These are phyloP conservation scores for Yamadazyma atlantica DNA, from an alignment of 1,139 yeast genomes.

Conservation along the genomic window DNA sequence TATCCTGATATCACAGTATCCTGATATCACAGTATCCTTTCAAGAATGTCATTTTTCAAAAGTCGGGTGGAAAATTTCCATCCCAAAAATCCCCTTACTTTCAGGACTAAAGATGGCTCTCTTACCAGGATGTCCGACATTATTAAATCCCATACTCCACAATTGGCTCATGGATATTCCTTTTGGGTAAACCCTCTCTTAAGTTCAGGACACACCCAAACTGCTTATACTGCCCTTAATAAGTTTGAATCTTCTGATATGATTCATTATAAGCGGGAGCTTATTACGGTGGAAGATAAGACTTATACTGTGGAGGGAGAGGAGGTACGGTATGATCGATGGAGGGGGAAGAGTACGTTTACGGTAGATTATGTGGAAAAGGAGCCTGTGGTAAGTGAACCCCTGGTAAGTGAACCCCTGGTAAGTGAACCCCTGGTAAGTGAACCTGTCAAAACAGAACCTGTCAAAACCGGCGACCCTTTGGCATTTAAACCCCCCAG, in stretches of 20 bases:
- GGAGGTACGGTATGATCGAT: conserved; percentile 36
- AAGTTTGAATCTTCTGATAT: conserved; percentile 36
- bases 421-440: too few relatives aligned
- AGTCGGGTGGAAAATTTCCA: conserved; percentile 24
- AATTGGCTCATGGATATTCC: conserved; percentile 30
- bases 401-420: too few relatives aligned
- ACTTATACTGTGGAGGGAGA: conserved; percentile 29
- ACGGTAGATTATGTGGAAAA: conserved; percentile 47
- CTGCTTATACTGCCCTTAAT: conserved; percentile 45
- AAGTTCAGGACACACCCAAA: conserved; percentile 45
- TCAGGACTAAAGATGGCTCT: conserved; percentile 16
- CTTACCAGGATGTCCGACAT: conserved; percentile 21
- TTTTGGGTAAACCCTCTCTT: conserved; percentile 40
- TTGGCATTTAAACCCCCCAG: conserved; percentile 30
- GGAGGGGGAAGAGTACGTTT: conserved; percentile 42
- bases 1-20: too few relatives aligned
- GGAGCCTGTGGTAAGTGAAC: too few relatives aligned
- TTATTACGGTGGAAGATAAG: conserved; percentile 32
- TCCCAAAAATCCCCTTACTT: conserved; percentile 29
- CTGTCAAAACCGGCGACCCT: conserved; percentile 23
- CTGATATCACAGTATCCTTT: too few relatives aligned
- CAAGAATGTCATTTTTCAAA: conserved; percentile 6
- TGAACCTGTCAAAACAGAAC: too few relatives aligned
- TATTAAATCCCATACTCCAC: conserved; percentile 32
- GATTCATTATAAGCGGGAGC: conserved; percentile 38